A percentile compares a stretch with the other conserved stretches of the same genome.
Conservation (phyloP, 2,329 filamentous ascomycete genomes). For the Chaetomiaceae sp. region DNA sequence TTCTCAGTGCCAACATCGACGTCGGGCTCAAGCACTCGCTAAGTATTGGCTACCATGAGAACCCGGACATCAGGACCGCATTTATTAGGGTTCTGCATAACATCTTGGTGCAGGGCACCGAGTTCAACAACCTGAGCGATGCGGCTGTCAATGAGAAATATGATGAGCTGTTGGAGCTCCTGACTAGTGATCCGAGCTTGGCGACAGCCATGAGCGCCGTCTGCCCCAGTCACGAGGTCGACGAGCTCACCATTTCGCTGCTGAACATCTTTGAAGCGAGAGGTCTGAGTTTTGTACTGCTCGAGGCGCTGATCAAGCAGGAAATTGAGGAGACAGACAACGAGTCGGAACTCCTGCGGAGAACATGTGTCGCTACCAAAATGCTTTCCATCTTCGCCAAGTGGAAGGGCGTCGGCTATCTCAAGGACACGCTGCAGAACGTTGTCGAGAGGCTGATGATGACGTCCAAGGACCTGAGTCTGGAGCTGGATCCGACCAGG, state of each 20-base stretch:
- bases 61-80: slow-evolving; percentile 61
- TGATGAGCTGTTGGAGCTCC: slow-evolving; percentile 56
- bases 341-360: slow-evolving; percentile 60
- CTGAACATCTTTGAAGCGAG: slow-evolving; percentile 65
- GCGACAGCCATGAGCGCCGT: slow-evolving; percentile 58
- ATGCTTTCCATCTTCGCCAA: slow-evolving; percentile 66
- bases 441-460: slow-evolving; percentile 60
- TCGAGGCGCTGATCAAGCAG: slow-evolving; percentile 62
- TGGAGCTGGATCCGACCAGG: slow-evolving; percentile 60
- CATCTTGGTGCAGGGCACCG: slow-evolving; percentile 64
- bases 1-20: slow-evolving; percentile 65
- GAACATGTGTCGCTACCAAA: slow-evolving; percentile 65
- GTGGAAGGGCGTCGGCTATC: slow-evolving; percentile 61
- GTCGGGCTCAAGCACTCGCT: slow-evolving; percentile 64
- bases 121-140: slow-evolving; percentile 64
- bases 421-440: slow-evolving; percentile 59
- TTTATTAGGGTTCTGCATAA: slow-evolving; percentile 66
- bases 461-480: slow-evolving; percentile 60
- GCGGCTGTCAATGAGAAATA: slow-evolving; percentile 63
- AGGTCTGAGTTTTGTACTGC: slow-evolving; percentile 55
- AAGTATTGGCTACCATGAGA: slow-evolving; percentile 65
- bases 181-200: slow-evolving; percentile 57
- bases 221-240: slow-evolving; percentile 61
- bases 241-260: slow-evolving; percentile 61
- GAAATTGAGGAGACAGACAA: slow-evolving; percentile 65